Conservation (phyloP, 2,329 filamentous ascomycete species). For the Colletotrichum sublineola region DNA sequence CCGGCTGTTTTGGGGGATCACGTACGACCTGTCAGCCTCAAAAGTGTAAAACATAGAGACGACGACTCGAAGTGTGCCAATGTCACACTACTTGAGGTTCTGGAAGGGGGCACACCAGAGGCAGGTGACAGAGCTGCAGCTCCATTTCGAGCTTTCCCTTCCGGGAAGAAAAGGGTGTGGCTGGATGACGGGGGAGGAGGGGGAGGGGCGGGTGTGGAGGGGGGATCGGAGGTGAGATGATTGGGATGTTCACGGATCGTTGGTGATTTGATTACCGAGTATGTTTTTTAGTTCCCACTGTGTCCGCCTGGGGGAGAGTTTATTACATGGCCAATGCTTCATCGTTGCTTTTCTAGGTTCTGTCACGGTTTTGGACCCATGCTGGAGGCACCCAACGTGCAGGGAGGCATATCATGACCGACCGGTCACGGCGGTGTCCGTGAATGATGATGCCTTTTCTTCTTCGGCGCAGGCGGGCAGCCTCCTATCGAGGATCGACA, state of each 20-base stretch:
- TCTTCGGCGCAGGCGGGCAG: neutral
- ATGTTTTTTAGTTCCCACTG: neutral
- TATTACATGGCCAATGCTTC: neutral
- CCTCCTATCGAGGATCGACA: conserved; percentile 15
- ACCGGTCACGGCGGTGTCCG: neutral
- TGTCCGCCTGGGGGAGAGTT: neutral
- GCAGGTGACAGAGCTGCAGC: neutral
- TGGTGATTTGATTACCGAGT: neutral
- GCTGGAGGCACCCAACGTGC: neutral
- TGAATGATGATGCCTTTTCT: neutral
- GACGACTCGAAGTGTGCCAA: neutral
- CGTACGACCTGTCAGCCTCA: neutral
- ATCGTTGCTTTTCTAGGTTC: neutral
- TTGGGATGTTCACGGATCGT: neutral
- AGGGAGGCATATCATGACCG: neutral
- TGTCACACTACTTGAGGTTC: neutral
- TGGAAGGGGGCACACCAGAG: neutral
- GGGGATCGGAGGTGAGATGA: neutral
- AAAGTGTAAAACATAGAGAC: neutral
- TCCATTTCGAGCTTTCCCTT: neutral
- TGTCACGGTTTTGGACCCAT: neutral
- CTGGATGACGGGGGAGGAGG: neutral
- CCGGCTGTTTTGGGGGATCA: neutral
- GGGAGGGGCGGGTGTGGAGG: neutral
- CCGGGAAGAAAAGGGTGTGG: neutral